Conservation (phyloP, 2,329 filamentous ascomycete species). For the Cladosporium halotolerans region DNA sequence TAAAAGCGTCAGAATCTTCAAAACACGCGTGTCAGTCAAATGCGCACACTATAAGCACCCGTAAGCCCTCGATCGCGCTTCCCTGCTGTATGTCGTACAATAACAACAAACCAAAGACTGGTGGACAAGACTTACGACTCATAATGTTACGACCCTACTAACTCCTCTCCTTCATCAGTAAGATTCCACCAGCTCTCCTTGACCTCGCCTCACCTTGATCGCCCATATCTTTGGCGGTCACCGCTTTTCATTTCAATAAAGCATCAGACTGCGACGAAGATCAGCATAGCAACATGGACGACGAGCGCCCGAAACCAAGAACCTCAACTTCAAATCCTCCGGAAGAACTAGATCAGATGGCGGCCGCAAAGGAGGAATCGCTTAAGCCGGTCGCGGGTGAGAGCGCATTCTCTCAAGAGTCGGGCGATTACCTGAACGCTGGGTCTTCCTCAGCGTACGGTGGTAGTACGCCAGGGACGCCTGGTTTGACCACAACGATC, state of each 20-base stretch:
- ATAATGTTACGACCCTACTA: too few species aligned
- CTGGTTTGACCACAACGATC: constrained; percentile 64
- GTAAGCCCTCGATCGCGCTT: neutral
- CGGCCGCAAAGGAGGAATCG: constrained; percentile 25
- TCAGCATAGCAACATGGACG: too few species aligned
- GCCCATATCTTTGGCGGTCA: constrained; percentile 24
- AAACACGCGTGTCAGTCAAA: neutral
- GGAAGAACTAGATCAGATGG: constrained; percentile 24
- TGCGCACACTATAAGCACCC: neutral
- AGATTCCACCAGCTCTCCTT: neutral
- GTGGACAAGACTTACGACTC: too few species aligned
- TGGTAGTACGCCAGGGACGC: constrained; percentile 34
- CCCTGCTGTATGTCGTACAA: too few species aligned
- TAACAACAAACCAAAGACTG: too few species aligned
- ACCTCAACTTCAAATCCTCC: neutral
- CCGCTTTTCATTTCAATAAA: constrained; percentile 14
- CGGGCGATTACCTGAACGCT: constrained; percentile 32
- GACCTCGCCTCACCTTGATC: constrained; percentile 11
- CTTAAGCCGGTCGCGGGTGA: constrained; percentile 15
- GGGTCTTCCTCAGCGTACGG: constrained; percentile 29
- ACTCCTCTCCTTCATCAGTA: too few species aligned
- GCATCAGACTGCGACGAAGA: too few species aligned
- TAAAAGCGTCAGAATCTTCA: neutral
- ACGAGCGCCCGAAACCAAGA: neutral
- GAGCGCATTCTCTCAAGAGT: constrained; percentile 11